Conservation (phyloP, 2,329 filamentous ascomycete genomes). For the Camillea tinctor region DNA sequence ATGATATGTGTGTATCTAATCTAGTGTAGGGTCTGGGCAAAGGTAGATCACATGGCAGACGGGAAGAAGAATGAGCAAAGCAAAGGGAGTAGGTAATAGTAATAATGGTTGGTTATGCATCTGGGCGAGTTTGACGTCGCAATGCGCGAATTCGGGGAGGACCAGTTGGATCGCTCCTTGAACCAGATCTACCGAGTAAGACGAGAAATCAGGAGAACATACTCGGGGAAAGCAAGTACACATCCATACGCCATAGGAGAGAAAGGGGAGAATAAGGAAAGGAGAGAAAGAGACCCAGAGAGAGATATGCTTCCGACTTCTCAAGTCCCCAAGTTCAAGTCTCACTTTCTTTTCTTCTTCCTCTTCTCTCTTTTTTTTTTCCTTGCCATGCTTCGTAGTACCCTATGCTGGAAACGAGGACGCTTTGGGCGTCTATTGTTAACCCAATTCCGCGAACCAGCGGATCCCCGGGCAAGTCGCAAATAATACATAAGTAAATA, state of each 20-base stretch:
- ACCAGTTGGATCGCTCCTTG: not conserved
- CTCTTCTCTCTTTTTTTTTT: too few species aligned
- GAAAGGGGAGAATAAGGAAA: not conserved
- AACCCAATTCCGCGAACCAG: not conserved
- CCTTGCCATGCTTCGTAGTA: too few species aligned
- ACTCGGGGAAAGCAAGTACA: not conserved
- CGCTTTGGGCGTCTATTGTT: not conserved
- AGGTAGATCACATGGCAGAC: too few species aligned
- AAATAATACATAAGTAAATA: not conserved
- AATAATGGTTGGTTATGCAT: slow-evolving; percentile 1
- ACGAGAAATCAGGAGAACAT: slow-evolving; percentile 1
- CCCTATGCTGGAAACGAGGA: not conserved
- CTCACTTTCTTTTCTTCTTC: not conserved
- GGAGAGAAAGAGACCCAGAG: too few species aligned
- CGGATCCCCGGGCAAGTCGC: not conserved
- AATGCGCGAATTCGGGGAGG: slow-evolving; percentile 16
- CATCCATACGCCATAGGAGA: not conserved
- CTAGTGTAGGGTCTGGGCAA: slow-evolving; percentile 17
- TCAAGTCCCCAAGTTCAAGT: not conserved
- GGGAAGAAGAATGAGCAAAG: slow-evolving; percentile 5
- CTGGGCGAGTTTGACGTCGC: slow-evolving; percentile 19
- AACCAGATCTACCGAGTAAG: not conserved
- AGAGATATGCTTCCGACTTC: too few species aligned
- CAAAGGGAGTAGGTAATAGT: slow-evolving; percentile 7
- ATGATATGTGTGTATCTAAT: too few species aligned